phyloP scores from a whole-genome alignment of 2,329 filamentous ascomycete species.

The Dothideomycetidae sp. region DNA sequence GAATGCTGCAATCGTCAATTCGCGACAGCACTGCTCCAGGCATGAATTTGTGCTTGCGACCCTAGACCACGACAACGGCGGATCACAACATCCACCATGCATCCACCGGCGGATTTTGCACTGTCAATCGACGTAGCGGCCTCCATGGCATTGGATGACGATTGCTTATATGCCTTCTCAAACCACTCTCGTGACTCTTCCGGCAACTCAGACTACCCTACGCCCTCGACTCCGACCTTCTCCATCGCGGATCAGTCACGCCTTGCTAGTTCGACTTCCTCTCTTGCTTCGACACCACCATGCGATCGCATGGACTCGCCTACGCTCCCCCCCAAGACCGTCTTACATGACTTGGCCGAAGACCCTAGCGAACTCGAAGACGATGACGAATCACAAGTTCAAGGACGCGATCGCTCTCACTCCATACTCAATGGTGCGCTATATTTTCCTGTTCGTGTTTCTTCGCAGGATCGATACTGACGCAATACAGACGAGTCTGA shows the following conservation, averaged over 20 bases:
- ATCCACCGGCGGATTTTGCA: constrained; percentile 1
- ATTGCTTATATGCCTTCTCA: constrained; percentile 10
- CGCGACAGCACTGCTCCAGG: no score
- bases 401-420: constrained; percentile 21
- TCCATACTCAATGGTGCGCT: constrained; percentile 54
- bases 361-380: constrained; percentile 60
- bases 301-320: constrained; percentile 42
- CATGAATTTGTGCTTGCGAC: no score
- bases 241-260: constrained; percentile 48
- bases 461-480: constrained; percentile 7
- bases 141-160: not conserved
- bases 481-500: constrained; percentile 7
- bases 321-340: constrained; percentile 47
- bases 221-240: constrained; percentile 58
- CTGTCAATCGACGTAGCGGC: constrained; percentile 6
- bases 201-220: constrained; percentile 46
- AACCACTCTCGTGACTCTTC: constrained; percentile 25
- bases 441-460: no score
- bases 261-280: constrained; percentile 64
- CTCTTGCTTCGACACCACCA: constrained; percentile 49
- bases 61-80: no score
- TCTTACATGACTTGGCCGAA: constrained; percentile 70
- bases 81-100: constrained; percentile 2
- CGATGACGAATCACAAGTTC: constrained; percentile 33
- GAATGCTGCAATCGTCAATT: constrained; percentile 9